phyloP scores from a whole-genome alignment of 2,329 filamentous ascomycete genomes.

The Pseudonectria foliicola region DNA sequence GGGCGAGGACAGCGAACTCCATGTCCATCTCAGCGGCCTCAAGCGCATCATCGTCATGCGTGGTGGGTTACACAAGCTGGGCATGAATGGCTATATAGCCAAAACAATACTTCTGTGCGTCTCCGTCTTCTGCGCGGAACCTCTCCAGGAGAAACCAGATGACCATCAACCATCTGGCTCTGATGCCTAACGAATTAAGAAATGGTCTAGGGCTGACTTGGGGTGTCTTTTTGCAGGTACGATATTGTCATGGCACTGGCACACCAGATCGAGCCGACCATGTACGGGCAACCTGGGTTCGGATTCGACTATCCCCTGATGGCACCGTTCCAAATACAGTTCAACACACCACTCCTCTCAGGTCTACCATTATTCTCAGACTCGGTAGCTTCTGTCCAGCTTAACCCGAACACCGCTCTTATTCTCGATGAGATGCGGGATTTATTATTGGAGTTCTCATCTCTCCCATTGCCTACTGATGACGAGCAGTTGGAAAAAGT shows the following conservation, averaged over 20 bases:
- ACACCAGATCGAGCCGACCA: conserved; percentile 36
- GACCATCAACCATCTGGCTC: too few relatives aligned
- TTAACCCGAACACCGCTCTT: conserved; percentile 39
- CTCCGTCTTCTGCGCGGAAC: background rate
- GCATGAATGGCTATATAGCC: conserved; percentile 38
- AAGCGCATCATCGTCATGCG: conserved; percentile 40
- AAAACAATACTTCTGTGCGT: conserved; percentile 44
- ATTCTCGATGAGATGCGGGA: conserved; percentile 46
- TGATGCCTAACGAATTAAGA: too few relatives aligned
- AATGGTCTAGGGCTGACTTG: too few relatives aligned
- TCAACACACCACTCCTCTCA: conserved; percentile 42
- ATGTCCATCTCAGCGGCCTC: conserved; percentile 40
- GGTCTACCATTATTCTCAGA: conserved; percentile 35
- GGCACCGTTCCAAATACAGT: conserved; percentile 34
- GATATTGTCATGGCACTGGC: conserved; percentile 42
- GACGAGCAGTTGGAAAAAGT: conserved; percentile 33
- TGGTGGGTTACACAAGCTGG: conserved; percentile 39
- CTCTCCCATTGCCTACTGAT: conserved; percentile 29
- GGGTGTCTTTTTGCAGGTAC: conserved; percentile 25
- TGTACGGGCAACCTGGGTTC: conserved; percentile 35
- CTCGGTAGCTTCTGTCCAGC: conserved; percentile 32
- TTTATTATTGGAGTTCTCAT: conserved; percentile 35
- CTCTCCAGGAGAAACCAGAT: too few relatives aligned
- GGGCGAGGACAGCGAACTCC: conserved; percentile 38
- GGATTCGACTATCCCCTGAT: conserved; percentile 33